phyloP scores from a whole-genome alignment of 106 monocot species.

The Phalaenopsis aphrodite region DNA sequence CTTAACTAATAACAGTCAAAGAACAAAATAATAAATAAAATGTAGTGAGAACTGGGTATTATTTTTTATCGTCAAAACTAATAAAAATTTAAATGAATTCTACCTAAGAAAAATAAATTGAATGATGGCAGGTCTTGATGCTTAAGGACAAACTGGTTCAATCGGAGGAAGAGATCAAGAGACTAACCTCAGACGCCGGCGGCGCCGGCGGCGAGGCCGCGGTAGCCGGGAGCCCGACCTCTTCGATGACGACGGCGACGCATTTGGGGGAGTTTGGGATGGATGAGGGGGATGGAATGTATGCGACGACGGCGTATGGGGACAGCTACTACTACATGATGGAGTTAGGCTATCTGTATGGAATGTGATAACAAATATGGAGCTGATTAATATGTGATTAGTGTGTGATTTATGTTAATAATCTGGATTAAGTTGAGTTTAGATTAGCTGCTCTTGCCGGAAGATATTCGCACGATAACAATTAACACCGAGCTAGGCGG shows the following conservation, averaged over 20 bases:
- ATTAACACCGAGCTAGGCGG: neutral
- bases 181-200: slow-evolving; percentile 4
- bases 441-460: neutral
- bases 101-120: neutral
- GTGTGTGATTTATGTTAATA: slow-evolving; percentile 10
- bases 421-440: neutral
- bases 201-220: neutral
- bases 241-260: slow-evolving; percentile 13
- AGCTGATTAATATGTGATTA: neutral
- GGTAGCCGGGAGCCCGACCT: slow-evolving; percentile 12
- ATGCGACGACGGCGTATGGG: slow-evolving; percentile 7
- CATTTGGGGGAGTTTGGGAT: slow-evolving; percentile 7
- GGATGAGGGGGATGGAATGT: slow-evolving; percentile 12
- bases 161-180: slow-evolving; percentile 34
- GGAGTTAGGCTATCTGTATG: slow-evolving; percentile 12
- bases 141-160: slow-evolving; percentile 27
- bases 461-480: neutral
- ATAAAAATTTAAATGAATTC: neutral
- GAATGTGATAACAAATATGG: neutral
- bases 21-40: no score
- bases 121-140: slow-evolving; percentile 27
- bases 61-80: no score
- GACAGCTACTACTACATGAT: slow-evolving; percentile 12
- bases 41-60: no score
- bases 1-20: no score